Evolutionary conservation across 345 rosid genomes (phyloP), one percentile per base, ranked within the genome.

Genomic region (Arabidopsis suecica): DNA sequence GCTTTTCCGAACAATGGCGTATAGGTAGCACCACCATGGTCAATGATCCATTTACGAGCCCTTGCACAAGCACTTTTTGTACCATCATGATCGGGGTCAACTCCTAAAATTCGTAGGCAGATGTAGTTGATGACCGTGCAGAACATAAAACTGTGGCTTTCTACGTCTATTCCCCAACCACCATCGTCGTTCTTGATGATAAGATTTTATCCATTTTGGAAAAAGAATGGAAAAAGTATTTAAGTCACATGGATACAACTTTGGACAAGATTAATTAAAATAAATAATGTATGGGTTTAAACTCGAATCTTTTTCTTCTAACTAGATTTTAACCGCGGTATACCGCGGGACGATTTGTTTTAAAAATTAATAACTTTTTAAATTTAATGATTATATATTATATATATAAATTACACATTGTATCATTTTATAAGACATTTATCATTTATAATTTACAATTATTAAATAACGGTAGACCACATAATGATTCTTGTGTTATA

Each of bases 141-240:
- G 79, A 91, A 85, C 97, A 91, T 91, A 22, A 82, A 86, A 81
- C 94, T 91, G 1, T 75, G 88, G 16, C 92, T 88, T 69, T 91
- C 94, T 44, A 88, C 86, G 78, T 91, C 92, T 69, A 91, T 72
- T 34, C 97, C 97, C 97, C 97, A 91, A 6, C 94, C 94, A 13
- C 94, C 97, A 79, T 91, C 97, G 57, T 69, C 74, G 69, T 91
- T 91, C 97, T 91, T 86, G 9, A 18, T 8, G 13, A 23, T 5
- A 68, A 25, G 68, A 44, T 13, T 42, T 7, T 4, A 44, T 62
- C 23, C 4, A 23, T 6, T 61, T 12, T 6, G 20, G 16, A 20
- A 65, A 13, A 33, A 48, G 3, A 13, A 59, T 20, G 34, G 23
- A 37, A 22, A 8, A 5, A 7, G 14, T 2, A 13, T 44, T 13